Percentiles rank a stretch among this genome's conserved stretches.
Evolutionary conservation across 257 asterid species (phyloP).

Genomic region (Voacanga thouarsii): DNA sequence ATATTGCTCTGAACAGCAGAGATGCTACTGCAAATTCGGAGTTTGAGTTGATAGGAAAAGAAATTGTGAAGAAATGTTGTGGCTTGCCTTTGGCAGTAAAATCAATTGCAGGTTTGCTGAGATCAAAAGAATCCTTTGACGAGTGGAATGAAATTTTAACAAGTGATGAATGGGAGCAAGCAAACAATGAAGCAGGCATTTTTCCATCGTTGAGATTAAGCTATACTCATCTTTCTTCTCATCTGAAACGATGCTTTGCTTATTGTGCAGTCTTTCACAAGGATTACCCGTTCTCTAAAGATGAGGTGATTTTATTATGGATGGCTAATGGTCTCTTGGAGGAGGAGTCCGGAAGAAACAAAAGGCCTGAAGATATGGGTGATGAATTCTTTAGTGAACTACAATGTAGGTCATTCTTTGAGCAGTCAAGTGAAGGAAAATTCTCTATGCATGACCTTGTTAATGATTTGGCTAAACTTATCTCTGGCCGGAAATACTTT

Average conservation of each 20-base stretch:
- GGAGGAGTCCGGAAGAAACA: constrained; percentile 20
- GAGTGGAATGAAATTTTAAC: constrained; percentile 45
- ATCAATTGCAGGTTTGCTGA: constrained; percentile 43
- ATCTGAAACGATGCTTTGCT: constrained; percentile 53
- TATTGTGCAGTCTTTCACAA: constrained; percentile 55
- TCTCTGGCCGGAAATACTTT: constrained; percentile 44
- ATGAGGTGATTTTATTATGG: constrained; percentile 46
- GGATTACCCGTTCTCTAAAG: constrained; percentile 42
- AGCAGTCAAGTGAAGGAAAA: constrained; percentile 29
- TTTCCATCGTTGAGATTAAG: constrained; percentile 45
- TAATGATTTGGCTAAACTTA: constrained; percentile 24
- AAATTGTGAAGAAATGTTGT: constrained; percentile 47
- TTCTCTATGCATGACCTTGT: constrained; percentile 41
- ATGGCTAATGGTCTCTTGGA: constrained; percentile 43
- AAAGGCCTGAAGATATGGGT: constrained; percentile 37
- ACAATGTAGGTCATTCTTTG: constrained; percentile 47
- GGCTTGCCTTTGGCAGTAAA: constrained; percentile 51
- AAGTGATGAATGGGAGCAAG: constrained; percentile 46
- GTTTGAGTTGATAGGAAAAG: constrained; percentile 38
- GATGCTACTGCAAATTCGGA: constrained; percentile 25
- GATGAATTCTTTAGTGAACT: constrained; percentile 44
- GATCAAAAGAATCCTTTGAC: constrained; percentile 31
- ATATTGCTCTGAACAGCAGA: constrained; percentile 30
- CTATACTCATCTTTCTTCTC: constrained; percentile 42
- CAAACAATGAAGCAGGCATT: constrained; percentile 40